These are phyloP conservation scores for Pythium myriotylum DNA, from an alignment of 352 stramenopile species.

Conservation along the genomic window DNA sequence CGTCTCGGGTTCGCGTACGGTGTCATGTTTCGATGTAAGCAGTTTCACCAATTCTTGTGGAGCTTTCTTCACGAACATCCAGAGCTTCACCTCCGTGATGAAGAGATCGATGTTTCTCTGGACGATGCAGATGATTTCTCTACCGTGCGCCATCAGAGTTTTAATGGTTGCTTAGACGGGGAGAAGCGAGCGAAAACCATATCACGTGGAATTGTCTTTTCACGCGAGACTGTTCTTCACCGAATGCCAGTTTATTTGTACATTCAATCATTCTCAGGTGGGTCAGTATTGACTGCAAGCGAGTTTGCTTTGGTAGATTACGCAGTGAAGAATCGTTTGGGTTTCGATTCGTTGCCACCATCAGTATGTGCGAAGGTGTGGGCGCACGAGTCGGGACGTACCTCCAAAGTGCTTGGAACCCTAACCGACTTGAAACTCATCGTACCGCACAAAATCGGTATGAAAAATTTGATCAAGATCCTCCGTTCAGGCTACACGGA, in stretches of 20 bases:
- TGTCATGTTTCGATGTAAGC: constrained; percentile 84
- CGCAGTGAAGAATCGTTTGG: constrained; percentile 44
- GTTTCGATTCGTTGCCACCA: constrained; percentile 50
- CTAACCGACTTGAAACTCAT: constrained; percentile 72
- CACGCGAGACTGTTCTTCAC: constrained; percentile 71
- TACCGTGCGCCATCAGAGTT: neutral
- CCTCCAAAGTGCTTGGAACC: constrained; percentile 71
- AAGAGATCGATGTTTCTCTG: constrained; percentile 44
- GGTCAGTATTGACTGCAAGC: constrained; percentile 47
- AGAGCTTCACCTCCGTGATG: constrained; percentile 41
- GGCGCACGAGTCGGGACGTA: constrained; percentile 70
- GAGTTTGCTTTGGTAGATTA: constrained; percentile 64
- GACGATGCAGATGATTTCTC: constrained; percentile 36
- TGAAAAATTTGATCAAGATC: constrained; percentile 77
- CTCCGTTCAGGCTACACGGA: constrained; percentile 71
- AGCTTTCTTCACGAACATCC: constrained; percentile 53
- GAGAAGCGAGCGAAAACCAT: neutral
- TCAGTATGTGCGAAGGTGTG: constrained; percentile 63
- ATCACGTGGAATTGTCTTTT: constrained; percentile 63
- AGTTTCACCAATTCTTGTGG: constrained; percentile 78
- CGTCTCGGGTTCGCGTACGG: constrained; percentile 81
- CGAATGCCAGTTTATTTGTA: constrained; percentile 81
- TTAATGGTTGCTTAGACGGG: neutral
- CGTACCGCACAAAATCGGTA: constrained; percentile 80
- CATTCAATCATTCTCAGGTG: constrained; percentile 78